phyloP scores from a whole-genome alignment of 2,329 filamentous ascomycete genomes.

The Sclerotinia subarctica region DNA sequence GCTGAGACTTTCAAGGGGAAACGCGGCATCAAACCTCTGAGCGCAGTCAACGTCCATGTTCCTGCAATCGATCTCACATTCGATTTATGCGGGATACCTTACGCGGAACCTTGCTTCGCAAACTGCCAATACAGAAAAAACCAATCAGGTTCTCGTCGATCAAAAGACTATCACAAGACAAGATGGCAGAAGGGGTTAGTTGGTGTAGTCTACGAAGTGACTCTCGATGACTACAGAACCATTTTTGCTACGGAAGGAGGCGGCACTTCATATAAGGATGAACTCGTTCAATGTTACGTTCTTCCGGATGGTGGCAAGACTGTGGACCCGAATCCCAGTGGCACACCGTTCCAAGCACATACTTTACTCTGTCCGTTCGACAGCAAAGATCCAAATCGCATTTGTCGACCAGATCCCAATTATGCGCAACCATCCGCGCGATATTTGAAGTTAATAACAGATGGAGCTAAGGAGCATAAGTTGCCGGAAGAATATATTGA shows the following conservation, averaged over 20 bases:
- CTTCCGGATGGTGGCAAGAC: slow-evolving; percentile 55
- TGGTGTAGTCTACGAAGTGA: slow-evolving; percentile 95
- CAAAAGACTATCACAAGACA: slow-evolving; percentile 49
- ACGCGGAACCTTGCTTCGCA: slow-evolving; percentile 87
- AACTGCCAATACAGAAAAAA: slow-evolving; percentile 60
- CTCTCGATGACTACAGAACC: slow-evolving; percentile 71
- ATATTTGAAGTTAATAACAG: slow-evolving; percentile 76
- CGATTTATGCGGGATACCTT: slow-evolving; percentile 80
- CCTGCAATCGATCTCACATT: slow-evolving; percentile 78
- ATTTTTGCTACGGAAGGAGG: slow-evolving; percentile 92
- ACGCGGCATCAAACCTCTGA: slow-evolving; percentile 77
- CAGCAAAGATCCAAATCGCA: slow-evolving; percentile 6
- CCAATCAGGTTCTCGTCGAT: slow-evolving; percentile 29
- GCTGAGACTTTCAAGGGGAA: slow-evolving; percentile 74
- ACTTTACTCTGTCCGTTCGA: slow-evolving; percentile 65
- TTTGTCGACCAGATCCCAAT: slow-evolving; percentile 58
- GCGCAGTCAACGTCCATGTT: slow-evolving; percentile 76
- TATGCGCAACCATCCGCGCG: slow-evolving; percentile 81
- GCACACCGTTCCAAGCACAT: slow-evolving; percentile 72
- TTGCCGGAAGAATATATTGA: slow-evolving; percentile 74
- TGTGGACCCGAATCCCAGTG: slow-evolving; percentile 62
- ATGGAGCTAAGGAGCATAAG: slow-evolving; percentile 76
- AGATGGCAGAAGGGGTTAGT: slow-evolving; percentile 79
- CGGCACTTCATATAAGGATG: slow-evolving; percentile 78
- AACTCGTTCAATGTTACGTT: slow-evolving; percentile 73